phyloP scores from a whole-genome alignment of 2,329 filamentous ascomycete genomes.

The Aspergillus japonicus region DNA sequence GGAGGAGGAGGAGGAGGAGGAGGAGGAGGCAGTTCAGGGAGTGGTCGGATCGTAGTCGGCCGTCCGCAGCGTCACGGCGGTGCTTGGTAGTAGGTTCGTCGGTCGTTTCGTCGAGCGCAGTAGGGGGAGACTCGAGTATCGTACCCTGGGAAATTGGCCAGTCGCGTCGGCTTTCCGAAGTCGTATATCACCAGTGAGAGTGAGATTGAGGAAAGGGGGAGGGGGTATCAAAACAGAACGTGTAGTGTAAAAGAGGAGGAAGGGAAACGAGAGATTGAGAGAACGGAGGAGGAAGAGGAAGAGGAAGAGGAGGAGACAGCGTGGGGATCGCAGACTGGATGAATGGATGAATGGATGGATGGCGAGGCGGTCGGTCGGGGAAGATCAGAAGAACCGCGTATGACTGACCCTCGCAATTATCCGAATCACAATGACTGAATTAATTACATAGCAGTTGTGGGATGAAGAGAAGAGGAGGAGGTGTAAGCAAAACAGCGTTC shows the following conservation, averaged over 20 bases:
- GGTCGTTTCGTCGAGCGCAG: slow-evolving; percentile 11
- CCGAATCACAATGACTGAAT: background rate
- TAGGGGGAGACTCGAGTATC: slow-evolving; percentile 17
- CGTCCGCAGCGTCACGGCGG: slow-evolving; percentile 12
- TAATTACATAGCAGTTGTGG: background rate
- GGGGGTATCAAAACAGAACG: slow-evolving; percentile 1
- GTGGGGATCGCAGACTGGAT: slow-evolving; percentile 24
- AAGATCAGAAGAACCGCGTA: slow-evolving; percentile 9
- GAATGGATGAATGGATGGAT: slow-evolving; percentile 24
- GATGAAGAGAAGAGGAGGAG: background rate
- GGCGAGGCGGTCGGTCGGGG: slow-evolving; percentile 29
- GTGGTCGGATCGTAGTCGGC: slow-evolving; percentile 20
- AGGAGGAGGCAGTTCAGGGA: slow-evolving; percentile 12
- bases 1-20: slow-evolving; percentile 4
- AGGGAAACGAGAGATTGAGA: slow-evolving; percentile 1
- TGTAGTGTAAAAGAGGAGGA: background rate
- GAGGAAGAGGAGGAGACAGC: slow-evolving; percentile 9
- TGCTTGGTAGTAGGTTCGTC: background rate
- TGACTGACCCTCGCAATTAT: background rate
- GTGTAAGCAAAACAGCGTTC: background rate
- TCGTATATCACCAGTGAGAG: slow-evolving; percentile 3
- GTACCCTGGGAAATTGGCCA: slow-evolving; percentile 15
- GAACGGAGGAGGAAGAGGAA: slow-evolving; percentile 7
- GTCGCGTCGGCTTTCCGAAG: slow-evolving; percentile 13
- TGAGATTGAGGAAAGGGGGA: background rate